Base-by-base conservation (phyloP, 2,329 filamentous ascomycete species). In the Aspergillus quadricinctus region DNA sequence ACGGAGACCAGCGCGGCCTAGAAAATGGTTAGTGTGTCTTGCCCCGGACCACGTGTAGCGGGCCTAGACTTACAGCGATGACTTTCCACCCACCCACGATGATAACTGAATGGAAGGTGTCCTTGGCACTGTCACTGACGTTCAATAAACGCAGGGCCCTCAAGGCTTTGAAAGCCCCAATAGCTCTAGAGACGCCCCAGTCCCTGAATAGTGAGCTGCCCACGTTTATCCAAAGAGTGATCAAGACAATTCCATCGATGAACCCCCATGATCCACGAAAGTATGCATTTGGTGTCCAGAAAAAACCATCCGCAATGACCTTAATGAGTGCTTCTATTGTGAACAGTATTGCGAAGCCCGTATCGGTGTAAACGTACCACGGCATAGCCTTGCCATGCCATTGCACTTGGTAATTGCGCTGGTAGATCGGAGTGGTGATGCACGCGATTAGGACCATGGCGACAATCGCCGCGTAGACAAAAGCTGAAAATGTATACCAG, bases 381-480 rank as follows among this genome's bases (percentile, higher is more conserved):
- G 43, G 43, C 10, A 46, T 46, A 46, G 19, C 21, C 21, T 46
- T 6, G 11, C 19, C 21, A 25, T 93, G 94, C 56, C 80, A 85
- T 68, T 85, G 85, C 5, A 72, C 78, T 53, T 83, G 72, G 65
- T 92, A 93, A 69, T 97, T 95, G 70, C 89, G 91, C 70, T 99
- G 94, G 70, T 95, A 99, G 17, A 99, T 78, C 0, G 94, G 94
- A 1, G 94, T 99, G 1, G 92, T 96, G 51, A 97, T 81, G 69
- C 93, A 99, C 29, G 94, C 94, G 52, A 99, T 82, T 48, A 97
- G 76, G n/a, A 99, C 94, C 95, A 99, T 99, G 51, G 91, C 90
- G 45, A 97, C 90, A 60, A 99, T 97, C 14, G 90, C 89, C 25
- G 88, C 86, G 71, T 99, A 99, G 54, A 97, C 90, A 66, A 99